Base-by-base conservation (phyloP, 345 rosid genomes). In the Eucalyptus urophylla region DNA sequence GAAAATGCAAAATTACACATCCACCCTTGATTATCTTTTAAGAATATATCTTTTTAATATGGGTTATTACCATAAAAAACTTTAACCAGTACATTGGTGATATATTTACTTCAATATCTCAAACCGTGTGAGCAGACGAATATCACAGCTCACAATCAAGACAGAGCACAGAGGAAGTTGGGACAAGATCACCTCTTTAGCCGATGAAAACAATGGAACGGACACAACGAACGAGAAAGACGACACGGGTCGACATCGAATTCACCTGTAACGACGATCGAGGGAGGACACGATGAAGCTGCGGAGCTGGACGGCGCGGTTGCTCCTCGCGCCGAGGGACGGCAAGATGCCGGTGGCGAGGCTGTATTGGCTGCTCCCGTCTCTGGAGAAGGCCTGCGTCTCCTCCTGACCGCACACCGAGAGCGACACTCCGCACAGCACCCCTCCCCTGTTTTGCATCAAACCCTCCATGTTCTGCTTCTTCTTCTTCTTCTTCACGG, bases 321-420 rank as follows among this genome's bases (percentile, higher is more conserved):
- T 93, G 90, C 99, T 97, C 91, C 98, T 94, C 22, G 99, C 99
- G 5, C 99, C 98, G 4, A 97, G 98, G 13, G 99, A 93, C 33
- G 99, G 99, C 86, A 97, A 92, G 76, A 97, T 93, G 8, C 97
- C 98, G 22, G 99, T 97, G 2, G 99, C 87, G 81, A 97, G 96
- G 90, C 98, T 97, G 90, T 95, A 97, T 43, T 95, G 98, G 90
- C 99, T 97, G 5, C 98, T 69, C 6, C 80, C 95, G 6, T 95
- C 97, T 91, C 97, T 93, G 0, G 99, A 97, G 19, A 97, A 86
- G 92, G 94, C 97, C 90, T 96, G 98, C 5, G 93, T 83, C 94
- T 95, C 96, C 53, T 95, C 94, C 43, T 93, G 92, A 21, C 95
- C 94, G 51, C 95, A 91, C 3, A 92, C 91, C 49, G 96, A 93